Percentiles rank a stretch among this genome's conserved stretches.
These are phyloP conservation scores for Tausonia pullulans DNA, from an alignment of 1,284 basidiomycete genomes.

Conservation along the genomic window DNA sequence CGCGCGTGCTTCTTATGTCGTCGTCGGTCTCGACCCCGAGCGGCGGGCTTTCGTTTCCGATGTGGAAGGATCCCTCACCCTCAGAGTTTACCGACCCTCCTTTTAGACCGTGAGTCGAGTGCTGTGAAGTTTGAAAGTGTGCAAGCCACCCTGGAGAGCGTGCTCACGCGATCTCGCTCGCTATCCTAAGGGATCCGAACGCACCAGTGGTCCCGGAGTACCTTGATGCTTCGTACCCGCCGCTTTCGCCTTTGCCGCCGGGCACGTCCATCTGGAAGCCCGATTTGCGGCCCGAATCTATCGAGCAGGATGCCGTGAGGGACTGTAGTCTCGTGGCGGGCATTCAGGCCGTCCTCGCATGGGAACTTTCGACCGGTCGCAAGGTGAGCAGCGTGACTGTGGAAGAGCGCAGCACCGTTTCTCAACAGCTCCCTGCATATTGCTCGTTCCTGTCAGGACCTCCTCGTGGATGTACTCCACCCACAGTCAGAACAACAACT, in stretches of 20 bases:
- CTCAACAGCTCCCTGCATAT: too few species aligned
- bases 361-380: not conserved
- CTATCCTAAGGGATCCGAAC: too few species aligned
- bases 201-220: not conserved
- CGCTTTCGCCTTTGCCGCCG: not conserved
- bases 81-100: not conserved
- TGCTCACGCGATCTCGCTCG: too few species aligned
- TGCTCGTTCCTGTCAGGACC: not conserved
- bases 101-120: too few species aligned
- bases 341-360: conserved; percentile 7
- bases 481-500: not conserved
- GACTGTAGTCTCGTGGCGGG: conserved; percentile 14
- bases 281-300: not conserved
- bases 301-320: conserved; percentile 5
- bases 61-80: not conserved
- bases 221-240: not conserved
- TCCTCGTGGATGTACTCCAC: not conserved
- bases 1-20: not conserved
- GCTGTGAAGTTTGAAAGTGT: too few species aligned
- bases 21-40: conserved; percentile 1
- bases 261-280: not conserved
- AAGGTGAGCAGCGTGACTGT: too few species aligned
- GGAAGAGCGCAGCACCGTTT: too few species aligned
- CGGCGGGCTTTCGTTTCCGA: not conserved
- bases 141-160: too few species aligned